Evolutionary conservation across 2,329 filamentous ascomycete genomes (phyloP), one percentile per base, ranked within the genome.

Genomic region (Aurifilum marmelostoma): DNA sequence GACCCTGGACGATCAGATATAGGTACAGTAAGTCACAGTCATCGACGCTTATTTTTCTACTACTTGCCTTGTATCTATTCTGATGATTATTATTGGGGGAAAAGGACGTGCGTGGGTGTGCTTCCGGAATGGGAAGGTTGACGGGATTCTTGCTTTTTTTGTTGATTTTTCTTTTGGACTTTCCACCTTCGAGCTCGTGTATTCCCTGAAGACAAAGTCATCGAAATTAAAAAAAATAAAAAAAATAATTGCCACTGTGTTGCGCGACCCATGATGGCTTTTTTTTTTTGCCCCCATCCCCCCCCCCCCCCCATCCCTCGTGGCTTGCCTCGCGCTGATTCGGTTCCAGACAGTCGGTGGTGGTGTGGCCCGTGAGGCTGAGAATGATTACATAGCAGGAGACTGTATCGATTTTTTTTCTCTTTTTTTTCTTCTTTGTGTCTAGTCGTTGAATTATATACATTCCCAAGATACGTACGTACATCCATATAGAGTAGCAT

Each of bases 61-160:
- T n/a, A n/a, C n/a, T n/a, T n/a, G n/a, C n/a, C n/a, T n/a, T n/a
- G n/a, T 43, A 43, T 18, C 16, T 18, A 43, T 18, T 16, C 16
- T 16, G 21, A n/a, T 21, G 18, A 4, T 21, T 47, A 47, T 47
- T 47, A 47, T 47, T 21, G 43, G 18, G 43, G 43, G 6, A 8
- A 16, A 18, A 18, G 16, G n/a, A n/a, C n/a, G n/a, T n/a, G n/a
- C n/a, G 16, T 5, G 16, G 43, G 18, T n/a, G 18, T 34, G 43
- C 21, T 65, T 54, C 63, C 63, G 21, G 34, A 65, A 65, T 6
- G 32, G 63, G 63, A 65, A 65, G 63, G 63, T 65, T 65, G 41
- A 37, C n/a, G 43, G 21, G 18, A 47, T 47, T 2, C 16, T 47
- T 2, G 18, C 5, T 47, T 47, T 47, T 37, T 39, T 12, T 39